Base-by-base conservation (phyloP, 2,329 filamentous ascomycete species). In the Alternaria metachromatica region DNA sequence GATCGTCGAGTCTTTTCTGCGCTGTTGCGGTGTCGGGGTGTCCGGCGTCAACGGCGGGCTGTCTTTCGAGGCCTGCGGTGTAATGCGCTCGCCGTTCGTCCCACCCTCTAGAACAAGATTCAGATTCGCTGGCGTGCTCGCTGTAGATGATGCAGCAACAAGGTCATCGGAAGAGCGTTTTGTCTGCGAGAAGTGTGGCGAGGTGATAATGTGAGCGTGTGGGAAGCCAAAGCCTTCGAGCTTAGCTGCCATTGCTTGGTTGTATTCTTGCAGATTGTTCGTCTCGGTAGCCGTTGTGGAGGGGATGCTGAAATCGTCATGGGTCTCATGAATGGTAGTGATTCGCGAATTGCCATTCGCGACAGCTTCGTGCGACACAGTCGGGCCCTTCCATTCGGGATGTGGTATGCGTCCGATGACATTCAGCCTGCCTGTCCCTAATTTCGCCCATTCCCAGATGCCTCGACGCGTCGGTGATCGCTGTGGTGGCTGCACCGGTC, bases 401-500 rank as follows among this genome's bases (percentile, higher is more conserved):
- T 76, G 74, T 3, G 76, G 71, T 41, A 75, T 66, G 8, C 73
- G 68, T 7, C 75, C 72, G 41, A 78, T 75, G n/a, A 76, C 69
- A 23, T 65, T 73, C 13, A 78, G 26, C 46, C 65, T 66, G 25
- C 74, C 75, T 9, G 74, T 74, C 7, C 77, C 76, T 18, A 58
- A 68, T 46, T 67, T 73, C 12, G 76, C 76, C 78, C 78, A 80
- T 23, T 77, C 69, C 77, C 76, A 80, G 12, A 80, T 68, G 3
- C 76, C 72, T 15, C 75, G 68, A 12, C 71, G 69, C 8, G 73
- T 68, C 12, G 74, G 68, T 20, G 68, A 67, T 20, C 67, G 65
- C 11, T 70, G 67, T 15, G 61, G 48, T 15, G 54, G 25, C n/a
- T 60, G 56, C 41, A 46, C 57, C 10, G 44, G 41, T 26, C 28